Conservation (phyloP, 495 filamentous ascomycete genomes). For the Cenococcum geophilum region DNA sequence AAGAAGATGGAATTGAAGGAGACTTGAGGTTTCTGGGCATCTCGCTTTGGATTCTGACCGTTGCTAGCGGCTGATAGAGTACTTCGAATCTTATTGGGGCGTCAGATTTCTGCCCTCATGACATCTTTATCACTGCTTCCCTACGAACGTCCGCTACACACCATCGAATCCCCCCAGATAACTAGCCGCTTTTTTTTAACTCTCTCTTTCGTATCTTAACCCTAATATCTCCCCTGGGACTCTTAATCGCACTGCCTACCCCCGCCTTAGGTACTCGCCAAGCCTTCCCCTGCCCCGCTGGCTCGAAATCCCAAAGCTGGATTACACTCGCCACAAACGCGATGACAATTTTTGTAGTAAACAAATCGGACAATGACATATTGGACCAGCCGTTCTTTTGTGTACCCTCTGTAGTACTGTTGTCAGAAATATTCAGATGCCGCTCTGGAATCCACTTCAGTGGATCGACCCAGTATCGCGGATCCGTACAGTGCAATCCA, state of each 20-base stretch:
- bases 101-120: too few species aligned
- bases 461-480: constrained; percentile 46
- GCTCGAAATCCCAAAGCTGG: constrained; percentile 41
- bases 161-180: too few species aligned
- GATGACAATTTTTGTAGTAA: constrained; percentile 15
- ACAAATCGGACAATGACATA: not conserved
- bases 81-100: too few species aligned
- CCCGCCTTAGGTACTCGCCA: constrained; percentile 35
- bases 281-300: constrained; percentile 20
- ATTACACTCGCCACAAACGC: constrained; percentile 39
- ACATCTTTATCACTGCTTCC: too few species aligned
- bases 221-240: constrained; percentile 25
- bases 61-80: too few species aligned
- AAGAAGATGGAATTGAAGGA: too few species aligned
- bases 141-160: too few species aligned
- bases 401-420: not conserved
- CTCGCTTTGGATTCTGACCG: too few species aligned
- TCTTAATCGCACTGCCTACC: constrained; percentile 26
- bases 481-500: constrained; percentile 44
- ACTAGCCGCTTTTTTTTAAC: not conserved
- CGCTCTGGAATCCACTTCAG: constrained; percentile 48
- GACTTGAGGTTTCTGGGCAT: too few species aligned
- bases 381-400: too few species aligned
- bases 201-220: constrained; percentile 30
- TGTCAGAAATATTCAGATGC: constrained; percentile 3